Evolutionary conservation across 495 filamentous ascomycete genomes (phyloP), one percentile per base, ranked within the genome.

Genomic region (Penicillium verhagenii): DNA sequence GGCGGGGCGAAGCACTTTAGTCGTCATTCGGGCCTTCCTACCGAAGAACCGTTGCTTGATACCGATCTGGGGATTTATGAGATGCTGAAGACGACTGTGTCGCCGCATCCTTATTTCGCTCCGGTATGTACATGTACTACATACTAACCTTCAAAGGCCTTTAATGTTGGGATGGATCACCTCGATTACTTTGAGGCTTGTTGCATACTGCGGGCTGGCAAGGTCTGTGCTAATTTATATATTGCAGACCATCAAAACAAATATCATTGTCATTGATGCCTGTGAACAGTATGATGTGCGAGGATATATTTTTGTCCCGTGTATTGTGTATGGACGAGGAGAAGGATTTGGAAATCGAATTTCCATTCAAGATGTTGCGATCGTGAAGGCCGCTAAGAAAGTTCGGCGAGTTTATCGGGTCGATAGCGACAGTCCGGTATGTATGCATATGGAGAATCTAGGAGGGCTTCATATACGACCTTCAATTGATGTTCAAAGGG

Each of bases 311-410:
- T 79, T 80, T 54, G 59, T 57, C 0, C 77, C 76, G 1, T 80
- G 76, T 52, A 62, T 76, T 46, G 75, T 78, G 4, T 77, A 80
- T 50, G 77, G 78, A 8, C 48, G 67, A 26, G 72, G 76, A 13
- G 67, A 73, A 42, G 76, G 77, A 3, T 80, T 79, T 26, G 75
- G 76, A 14, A 79, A 82, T 47, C 46, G 52, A 3, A 78, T 77
- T 25, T 79, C 78, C 1, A 79, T 76, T 29, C 79, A 82, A 51
- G 75, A 68, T 3, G 72, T 75, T 0, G 72, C 71, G 0, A 73
- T 82, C 18, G 75, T 82, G 6, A 60, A 64, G 23, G 72, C 75
- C 0, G 79, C 76, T 3, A 68, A 68, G 24, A 59, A 60, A 10
- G 16, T 63, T 28, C 52, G 71, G 4, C 60, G 62, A 5, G 69